phyloP scores from a whole-genome alignment of 2,329 filamentous ascomycete species.

The Aspergillus tubingensis region DNA sequence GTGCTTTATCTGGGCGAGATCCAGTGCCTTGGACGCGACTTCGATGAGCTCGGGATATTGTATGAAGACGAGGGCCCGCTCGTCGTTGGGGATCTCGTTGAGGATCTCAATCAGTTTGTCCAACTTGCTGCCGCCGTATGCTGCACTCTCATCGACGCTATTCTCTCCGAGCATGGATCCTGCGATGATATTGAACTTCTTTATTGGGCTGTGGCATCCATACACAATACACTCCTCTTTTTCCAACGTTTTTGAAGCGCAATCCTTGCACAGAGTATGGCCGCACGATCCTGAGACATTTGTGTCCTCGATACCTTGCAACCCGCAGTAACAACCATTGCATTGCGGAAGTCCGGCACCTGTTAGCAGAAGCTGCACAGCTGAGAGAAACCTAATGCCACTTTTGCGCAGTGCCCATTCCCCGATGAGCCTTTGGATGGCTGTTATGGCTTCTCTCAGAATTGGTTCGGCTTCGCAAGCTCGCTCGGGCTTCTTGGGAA shows the following conservation, averaged over 20 bases:
- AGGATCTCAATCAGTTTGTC: slow-evolving; percentile 51
- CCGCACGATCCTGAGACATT: slow-evolving; percentile 54
- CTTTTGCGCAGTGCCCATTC: slow-evolving; percentile 26
- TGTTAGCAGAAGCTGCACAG: slow-evolving; percentile 24
- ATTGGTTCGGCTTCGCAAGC: slow-evolving; percentile 19
- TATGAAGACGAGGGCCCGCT: slow-evolving; percentile 60
- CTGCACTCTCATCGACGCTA: slow-evolving; percentile 21
- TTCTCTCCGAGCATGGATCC: slow-evolving; percentile 39
- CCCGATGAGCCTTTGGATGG: slow-evolving; percentile 22
- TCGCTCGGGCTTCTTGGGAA: slow-evolving; percentile 18
- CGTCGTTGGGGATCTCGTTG: slow-evolving; percentile 39
- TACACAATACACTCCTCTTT: slow-evolving; percentile 42
- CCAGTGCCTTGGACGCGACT: slow-evolving; percentile 34
- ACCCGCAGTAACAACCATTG: slow-evolving; percentile 33
- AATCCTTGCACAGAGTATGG: slow-evolving; percentile 52
- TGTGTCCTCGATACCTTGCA: slow-evolving; percentile 32
- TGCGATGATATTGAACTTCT: slow-evolving; percentile 45
- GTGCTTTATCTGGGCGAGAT: slow-evolving; percentile 32
- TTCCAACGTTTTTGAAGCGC: slow-evolving; percentile 28
- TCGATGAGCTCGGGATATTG: slow-evolving; percentile 53
- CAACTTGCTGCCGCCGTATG: slow-evolving; percentile 51
- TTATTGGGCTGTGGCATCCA: slow-evolving; percentile 45
- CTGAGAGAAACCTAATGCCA: slow-evolving; percentile 28
- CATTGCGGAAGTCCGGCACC: slow-evolving; percentile 26
- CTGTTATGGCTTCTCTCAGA: slow-evolving; percentile 23